Evolutionary conservation across 257 asterid species (phyloP).

Genomic region (Dorcoceras hygrometricum): DNA sequence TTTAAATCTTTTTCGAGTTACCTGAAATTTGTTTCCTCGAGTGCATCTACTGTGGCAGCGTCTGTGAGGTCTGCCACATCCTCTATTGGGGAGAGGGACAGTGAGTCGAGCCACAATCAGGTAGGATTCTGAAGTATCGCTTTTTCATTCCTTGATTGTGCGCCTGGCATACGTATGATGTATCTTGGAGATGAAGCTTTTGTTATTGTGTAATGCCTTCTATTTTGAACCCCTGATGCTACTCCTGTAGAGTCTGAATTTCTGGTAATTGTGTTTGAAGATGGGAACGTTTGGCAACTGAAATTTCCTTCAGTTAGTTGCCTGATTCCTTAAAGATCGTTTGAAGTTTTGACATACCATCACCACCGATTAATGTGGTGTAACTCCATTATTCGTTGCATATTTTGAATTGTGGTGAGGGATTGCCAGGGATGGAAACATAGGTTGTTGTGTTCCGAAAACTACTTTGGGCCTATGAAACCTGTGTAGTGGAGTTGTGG

Average conservation of each 20-base stretch:
- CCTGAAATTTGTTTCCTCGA: constrained; percentile 70
- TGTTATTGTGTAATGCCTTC: neutral
- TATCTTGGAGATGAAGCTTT: neutral
- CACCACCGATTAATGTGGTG: neutral
- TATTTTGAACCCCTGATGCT: neutral
- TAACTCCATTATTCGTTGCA: neutral
- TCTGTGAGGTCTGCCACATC: constrained; percentile 87
- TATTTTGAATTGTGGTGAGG: neutral
- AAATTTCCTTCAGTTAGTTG: neutral
- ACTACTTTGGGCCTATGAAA: neutral
- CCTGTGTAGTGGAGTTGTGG: neutral
- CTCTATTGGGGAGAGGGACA: constrained; percentile 74
- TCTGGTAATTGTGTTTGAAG: neutral
- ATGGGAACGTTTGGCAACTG: neutral
- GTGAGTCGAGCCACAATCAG: constrained; percentile 61
- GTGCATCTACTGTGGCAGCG: constrained; percentile 85
- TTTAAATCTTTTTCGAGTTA: constrained; percentile 70
- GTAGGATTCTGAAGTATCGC: constrained; percentile 29
- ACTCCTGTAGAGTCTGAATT: neutral
- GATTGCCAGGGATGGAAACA: neutral
- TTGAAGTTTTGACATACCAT: neutral
- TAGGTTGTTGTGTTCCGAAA: neutral
- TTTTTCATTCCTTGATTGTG: neutral
- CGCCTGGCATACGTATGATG: neutral
- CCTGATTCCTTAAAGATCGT: neutral